A percentile compares a stretch with the other conserved stretches of the same genome.
Conservation (phyloP, 768 basidiomycete genomes). For the Mycena maculata region DNA sequence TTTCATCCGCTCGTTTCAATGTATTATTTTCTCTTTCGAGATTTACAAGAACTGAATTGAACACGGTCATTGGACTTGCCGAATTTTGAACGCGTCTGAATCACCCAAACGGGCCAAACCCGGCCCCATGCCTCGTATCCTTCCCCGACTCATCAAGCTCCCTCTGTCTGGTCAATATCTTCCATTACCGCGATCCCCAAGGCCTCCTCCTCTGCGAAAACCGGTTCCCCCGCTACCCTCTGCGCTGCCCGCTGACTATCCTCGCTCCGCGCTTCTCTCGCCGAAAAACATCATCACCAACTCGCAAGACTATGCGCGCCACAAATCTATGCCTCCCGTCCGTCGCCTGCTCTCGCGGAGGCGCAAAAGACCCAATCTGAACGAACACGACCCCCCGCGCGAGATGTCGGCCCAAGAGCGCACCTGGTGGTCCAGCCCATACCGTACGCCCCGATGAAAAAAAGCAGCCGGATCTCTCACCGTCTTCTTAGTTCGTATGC, state of each 20-base stretch:
- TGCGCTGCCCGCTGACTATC: conserved; percentile 56
- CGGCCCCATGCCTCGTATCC: conserved; percentile 79
- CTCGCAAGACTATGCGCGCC: conserved; percentile 59
- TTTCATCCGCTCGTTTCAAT: too few relatives aligned
- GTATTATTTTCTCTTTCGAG: too few relatives aligned
- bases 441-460: conserved; percentile 61
- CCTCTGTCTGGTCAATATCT: conserved; percentile 40
- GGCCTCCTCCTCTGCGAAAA: conserved; percentile 41
- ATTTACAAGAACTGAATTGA: too few relatives aligned
- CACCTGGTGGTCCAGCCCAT: conserved; percentile 80
- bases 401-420: conserved; percentile 74
- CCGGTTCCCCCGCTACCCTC: conserved; percentile 52
- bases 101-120: too few relatives aligned
- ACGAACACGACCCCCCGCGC: conserved; percentile 54
- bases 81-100: too few relatives aligned
- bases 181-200: not conserved
- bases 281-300: conserved; percentile 65
- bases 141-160: conserved; percentile 68
- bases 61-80: too few relatives aligned
- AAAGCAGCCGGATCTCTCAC: not conserved
- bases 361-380: conserved; percentile 17
- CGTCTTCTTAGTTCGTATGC: conserved; percentile 70
- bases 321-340: conserved; percentile 69
- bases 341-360: conserved; percentile 45
- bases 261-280: conserved; percentile 72